Conservation (phyloP, 2,329 filamentous ascomycete genomes). For the Epicoccum sorghinum region DNA sequence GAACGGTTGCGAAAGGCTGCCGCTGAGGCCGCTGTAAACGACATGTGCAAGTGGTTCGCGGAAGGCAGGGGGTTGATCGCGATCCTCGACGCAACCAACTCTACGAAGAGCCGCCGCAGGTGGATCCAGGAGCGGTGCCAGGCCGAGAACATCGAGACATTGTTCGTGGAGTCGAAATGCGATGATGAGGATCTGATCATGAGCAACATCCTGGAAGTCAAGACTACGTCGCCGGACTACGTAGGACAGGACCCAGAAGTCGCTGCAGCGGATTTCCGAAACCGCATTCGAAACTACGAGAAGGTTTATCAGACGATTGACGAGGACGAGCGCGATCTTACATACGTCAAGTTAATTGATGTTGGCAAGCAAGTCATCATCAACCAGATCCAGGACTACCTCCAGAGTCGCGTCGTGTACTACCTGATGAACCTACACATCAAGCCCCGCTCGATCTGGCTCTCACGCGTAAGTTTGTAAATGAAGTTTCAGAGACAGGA, state of each 20-base stretch:
- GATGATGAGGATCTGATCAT: conserved; percentile 96
- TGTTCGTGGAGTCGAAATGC: conserved; percentile 97
- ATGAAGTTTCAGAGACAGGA: background rate
- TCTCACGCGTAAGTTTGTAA: conserved; percentile 75
- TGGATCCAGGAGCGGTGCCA: conserved; percentile 88
- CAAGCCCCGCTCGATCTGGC: conserved; percentile 93
- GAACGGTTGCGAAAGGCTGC: conserved; percentile 87
- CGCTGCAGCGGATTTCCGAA: conserved; percentile 88
- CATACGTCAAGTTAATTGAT: conserved; percentile 97
- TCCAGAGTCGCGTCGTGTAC: conserved; percentile 95
- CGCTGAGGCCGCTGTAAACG: conserved; percentile 86
- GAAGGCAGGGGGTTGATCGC: conserved; percentile 80
- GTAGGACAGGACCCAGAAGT: conserved; percentile 89
- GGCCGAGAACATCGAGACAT: conserved; percentile 79
- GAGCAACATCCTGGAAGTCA: conserved; percentile 97
- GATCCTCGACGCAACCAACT: conserved; percentile 96
- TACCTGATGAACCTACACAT: conserved; percentile 99
- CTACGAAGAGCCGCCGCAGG: conserved; percentile 83
- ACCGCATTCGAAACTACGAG: conserved; percentile 96
- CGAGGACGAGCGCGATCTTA: conserved; percentile 83
- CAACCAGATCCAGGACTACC: conserved; percentile 95
- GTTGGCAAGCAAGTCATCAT: conserved; percentile 96
- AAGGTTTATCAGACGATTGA: conserved; percentile 95
- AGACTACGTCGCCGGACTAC: conserved; percentile 96
- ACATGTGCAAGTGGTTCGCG: conserved; percentile 94